Evolutionary conservation across 108 stramenopile species (phyloP).

Genomic region (Cyclostephanos tholiformis): DNA sequence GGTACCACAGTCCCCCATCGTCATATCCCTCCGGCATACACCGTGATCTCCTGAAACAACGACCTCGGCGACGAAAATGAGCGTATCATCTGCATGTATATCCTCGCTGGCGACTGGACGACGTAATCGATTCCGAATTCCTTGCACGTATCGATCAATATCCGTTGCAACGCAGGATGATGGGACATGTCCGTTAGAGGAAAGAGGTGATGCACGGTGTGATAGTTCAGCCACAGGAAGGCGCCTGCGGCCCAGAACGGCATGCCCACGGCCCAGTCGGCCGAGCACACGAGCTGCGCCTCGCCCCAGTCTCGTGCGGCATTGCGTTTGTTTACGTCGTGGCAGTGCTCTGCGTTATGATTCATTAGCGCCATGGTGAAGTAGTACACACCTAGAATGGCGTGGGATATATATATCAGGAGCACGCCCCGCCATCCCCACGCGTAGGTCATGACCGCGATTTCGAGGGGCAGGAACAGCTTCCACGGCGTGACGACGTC

Average conservation of each 20-base stretch:
- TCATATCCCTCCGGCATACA: conserved; percentile 11
- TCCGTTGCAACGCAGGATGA: conserved; percentile 20
- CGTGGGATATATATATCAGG: conserved; percentile 8
- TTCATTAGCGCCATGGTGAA: conserved; percentile 35
- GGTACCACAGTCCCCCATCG: neutral
- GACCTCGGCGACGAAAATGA: conserved; percentile 6
- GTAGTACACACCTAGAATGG: conserved; percentile 22
- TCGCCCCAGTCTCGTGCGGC: conserved; percentile 26
- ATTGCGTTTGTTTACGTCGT: conserved; percentile 11
- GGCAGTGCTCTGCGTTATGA: conserved; percentile 24
- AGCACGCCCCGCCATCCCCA: conserved; percentile 20
- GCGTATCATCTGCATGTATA: conserved; percentile 24
- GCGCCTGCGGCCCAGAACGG: conserved; percentile 7
- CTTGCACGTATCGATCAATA: conserved; percentile 26
- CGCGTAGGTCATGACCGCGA: conserved; percentile 1
- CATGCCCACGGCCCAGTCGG: conserved; percentile 18
- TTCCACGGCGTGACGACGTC: conserved; percentile 22
- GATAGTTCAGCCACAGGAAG: conserved; percentile 29
- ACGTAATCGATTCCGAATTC: conserved; percentile 23
- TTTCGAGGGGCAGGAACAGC: conserved; percentile 8
- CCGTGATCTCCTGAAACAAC: conserved; percentile 11
- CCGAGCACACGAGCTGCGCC: conserved; percentile 13
- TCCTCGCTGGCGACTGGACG: conserved; percentile 2
- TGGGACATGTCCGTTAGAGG: conserved; percentile 25
- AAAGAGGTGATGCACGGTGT: conserved; percentile 28